A percentile compares a stretch with the other conserved stretches of the same genome.
Conservation (phyloP, 2,329 filamentous ascomycete species). For the Aspergillus unguis region DNA sequence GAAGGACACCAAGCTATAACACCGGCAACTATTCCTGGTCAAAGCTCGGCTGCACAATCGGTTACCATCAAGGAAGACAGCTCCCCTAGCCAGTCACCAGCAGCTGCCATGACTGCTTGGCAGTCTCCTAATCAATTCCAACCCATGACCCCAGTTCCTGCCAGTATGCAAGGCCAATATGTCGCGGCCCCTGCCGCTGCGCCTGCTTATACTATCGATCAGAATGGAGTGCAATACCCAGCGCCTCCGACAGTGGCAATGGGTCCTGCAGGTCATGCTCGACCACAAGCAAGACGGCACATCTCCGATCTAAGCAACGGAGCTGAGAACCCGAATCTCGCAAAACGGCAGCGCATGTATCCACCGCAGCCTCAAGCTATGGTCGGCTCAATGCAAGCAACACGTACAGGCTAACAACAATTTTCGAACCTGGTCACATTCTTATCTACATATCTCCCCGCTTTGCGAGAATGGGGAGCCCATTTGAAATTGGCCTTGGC, state of each 20-base stretch:
- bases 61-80: constrained; percentile 57
- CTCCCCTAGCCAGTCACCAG: constrained; percentile 61
- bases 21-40: constrained; percentile 45
- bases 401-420: constrained; percentile 30
- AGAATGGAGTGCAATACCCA: constrained; percentile 41
- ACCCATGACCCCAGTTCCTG: constrained; percentile 55
- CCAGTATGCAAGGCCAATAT: constrained; percentile 45
- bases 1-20: constrained; percentile 45
- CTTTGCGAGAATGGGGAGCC: constrained; percentile 1
- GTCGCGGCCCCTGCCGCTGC: constrained; percentile 39
- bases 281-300: constrained; percentile 52
- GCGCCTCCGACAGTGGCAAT: constrained; percentile 36
- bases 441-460: constrained; percentile 1
- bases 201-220: constrained; percentile 38
- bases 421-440: constrained; percentile 3
- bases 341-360: constrained; percentile 60
- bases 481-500: constrained; percentile 4
- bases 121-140: constrained; percentile 60
- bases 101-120: constrained; percentile 58
- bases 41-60: constrained; percentile 53
- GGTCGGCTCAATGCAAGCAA: constrained; percentile 50
- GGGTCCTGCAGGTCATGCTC: constrained; percentile 27
- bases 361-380: constrained; percentile 45
- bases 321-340: constrained; percentile 50
- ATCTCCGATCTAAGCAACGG: constrained; percentile 60